Evolutionary conservation across 805 yeast species (phyloP).

Genomic region (Suhomyces pyralidae): DNA sequence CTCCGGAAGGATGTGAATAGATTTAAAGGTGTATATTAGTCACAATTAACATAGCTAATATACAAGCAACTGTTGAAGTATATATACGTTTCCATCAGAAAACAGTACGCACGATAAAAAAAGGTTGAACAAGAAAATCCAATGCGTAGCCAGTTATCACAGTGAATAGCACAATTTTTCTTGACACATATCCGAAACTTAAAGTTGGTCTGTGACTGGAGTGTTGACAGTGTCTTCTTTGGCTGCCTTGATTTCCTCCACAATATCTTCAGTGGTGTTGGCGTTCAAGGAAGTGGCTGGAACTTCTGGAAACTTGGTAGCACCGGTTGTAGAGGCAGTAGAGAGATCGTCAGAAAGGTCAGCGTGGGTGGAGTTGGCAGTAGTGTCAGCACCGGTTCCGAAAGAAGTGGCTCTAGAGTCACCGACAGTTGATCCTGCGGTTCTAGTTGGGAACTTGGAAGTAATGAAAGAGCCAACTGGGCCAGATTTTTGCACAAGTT

Average conservation of each 20-base stretch:
- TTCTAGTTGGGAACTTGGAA: constrained; percentile 60
- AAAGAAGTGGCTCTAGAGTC: constrained; percentile 16
- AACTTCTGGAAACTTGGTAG: constrained; percentile 42
- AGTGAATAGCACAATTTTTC: neutral
- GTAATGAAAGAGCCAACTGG: constrained; percentile 63
- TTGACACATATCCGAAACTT: constrained; percentile 1
- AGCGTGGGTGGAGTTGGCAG: constrained; percentile 33
- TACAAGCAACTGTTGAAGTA: constrained; percentile 3
- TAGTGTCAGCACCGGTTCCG: constrained; percentile 16
- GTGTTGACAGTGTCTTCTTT: constrained; percentile 1
- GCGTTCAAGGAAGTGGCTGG: constrained; percentile 24
- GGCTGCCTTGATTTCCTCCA: constrained; percentile 8
- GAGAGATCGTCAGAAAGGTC: constrained; percentile 11
- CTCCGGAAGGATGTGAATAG: constrained; percentile 41
- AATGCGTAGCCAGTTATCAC: neutral
- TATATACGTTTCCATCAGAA: constrained; percentile 1
- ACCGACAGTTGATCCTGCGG: constrained; percentile 69
- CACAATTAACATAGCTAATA: constrained; percentile 1
- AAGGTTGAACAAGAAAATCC: constrained; percentile 3
- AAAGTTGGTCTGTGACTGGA: constrained; percentile 1
- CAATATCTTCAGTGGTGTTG: constrained; percentile 10
- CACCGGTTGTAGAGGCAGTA: constrained; percentile 31
- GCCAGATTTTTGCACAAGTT: constrained; percentile 57
- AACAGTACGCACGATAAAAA: constrained; percentile 4
- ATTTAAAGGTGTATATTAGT: constrained; percentile 1